A percentile compares a stretch with the other conserved stretches of the same genome.
Conservation (phyloP, 108 stramenopile genomes). For the Skeletonema potamos region DNA sequence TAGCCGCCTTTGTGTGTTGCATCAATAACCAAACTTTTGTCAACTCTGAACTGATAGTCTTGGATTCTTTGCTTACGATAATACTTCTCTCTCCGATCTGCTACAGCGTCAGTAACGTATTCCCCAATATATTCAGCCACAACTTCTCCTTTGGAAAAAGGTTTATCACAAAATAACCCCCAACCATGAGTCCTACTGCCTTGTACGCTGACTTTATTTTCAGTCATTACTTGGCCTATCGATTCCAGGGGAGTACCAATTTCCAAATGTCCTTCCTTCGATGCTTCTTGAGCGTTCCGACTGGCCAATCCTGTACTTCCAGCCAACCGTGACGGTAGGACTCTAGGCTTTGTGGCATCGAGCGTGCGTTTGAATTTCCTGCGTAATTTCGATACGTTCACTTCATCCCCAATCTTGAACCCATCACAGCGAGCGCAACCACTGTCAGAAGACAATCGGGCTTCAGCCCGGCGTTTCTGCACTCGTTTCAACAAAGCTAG, state of each 20-base stretch:
- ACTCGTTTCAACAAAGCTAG: slow-evolving; percentile 64
- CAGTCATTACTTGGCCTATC: slow-evolving; percentile 28
- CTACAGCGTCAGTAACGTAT: slow-evolving; percentile 78
- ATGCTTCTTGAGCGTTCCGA: slow-evolving; percentile 36
- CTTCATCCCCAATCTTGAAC: slow-evolving; percentile 50
- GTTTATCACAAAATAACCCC: slow-evolving; percentile 81
- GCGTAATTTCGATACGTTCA: slow-evolving; percentile 50
- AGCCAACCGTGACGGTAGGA: slow-evolving; percentile 55
- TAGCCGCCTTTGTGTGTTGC: slow-evolving; percentile 90
- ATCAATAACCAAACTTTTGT: slow-evolving; percentile 87
- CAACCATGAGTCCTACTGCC: slow-evolving; percentile 81
- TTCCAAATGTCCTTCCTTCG: slow-evolving; percentile 28
- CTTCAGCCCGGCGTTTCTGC: slow-evolving; percentile 72
- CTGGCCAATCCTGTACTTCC: slow-evolving; percentile 75
- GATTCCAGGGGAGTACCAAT: slow-evolving; percentile 27
- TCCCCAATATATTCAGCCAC: slow-evolving; percentile 98
- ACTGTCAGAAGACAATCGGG: slow-evolving; percentile 52
- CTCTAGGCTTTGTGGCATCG: slow-evolving; percentile 46
- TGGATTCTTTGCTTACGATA: slow-evolving; percentile 86
- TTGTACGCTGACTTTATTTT: slow-evolving; percentile 62
- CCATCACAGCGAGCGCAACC: slow-evolving; percentile 81
- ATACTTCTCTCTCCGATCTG: slow-evolving; percentile 83
- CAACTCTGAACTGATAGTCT: slow-evolving; percentile 95
- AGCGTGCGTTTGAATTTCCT: slow-evolving; percentile 39
- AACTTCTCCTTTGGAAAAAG: slow-evolving; percentile 75